Evolutionary conservation across 345 rosid genomes (phyloP).

Genomic region (Murraya koenigii): DNA sequence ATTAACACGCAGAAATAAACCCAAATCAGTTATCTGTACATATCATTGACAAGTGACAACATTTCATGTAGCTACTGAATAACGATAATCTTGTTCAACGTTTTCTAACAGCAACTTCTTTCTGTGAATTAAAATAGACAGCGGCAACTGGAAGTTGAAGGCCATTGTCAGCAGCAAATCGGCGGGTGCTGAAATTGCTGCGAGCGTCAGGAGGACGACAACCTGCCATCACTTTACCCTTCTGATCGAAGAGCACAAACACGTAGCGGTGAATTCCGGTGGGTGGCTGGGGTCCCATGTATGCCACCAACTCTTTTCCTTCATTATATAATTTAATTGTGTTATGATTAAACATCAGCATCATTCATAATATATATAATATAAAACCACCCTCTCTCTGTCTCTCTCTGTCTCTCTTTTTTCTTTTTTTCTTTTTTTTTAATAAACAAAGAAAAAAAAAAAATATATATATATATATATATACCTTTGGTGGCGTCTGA

Average conservation of each 20-base stretch:
- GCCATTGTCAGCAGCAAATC: conserved; percentile 30
- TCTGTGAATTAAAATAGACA: conserved; percentile 32
- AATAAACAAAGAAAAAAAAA: too few relatives aligned
- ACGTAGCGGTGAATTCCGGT: conserved; percentile 43
- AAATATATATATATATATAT: too few relatives aligned
- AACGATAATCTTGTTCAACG: background rate
- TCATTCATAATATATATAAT: too few relatives aligned
- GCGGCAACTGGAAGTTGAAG: conserved; percentile 41
- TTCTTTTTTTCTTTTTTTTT: too few relatives aligned
- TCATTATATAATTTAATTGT: too few relatives aligned
- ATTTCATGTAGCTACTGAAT: background rate
- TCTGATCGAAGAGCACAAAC: conserved; percentile 37
- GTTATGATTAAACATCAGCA: background rate
- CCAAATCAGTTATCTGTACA: too few relatives aligned
- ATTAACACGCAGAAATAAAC: too few relatives aligned
- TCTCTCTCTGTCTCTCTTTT: too few relatives aligned
- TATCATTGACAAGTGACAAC: too few relatives aligned
- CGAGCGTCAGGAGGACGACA: conserved; percentile 22
- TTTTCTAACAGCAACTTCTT: conserved; percentile 22
- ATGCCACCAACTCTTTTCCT: conserved; percentile 37
- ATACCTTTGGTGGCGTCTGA: conserved; percentile 35
- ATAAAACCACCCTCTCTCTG: too few relatives aligned
- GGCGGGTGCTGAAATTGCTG: conserved; percentile 37
- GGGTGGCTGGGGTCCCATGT: conserved; percentile 41
- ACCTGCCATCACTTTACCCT: conserved; percentile 16